Percentiles rank a stretch among this genome's conserved stretches.
Conservation (phyloP, 2,329 filamentous ascomycete species). For the Didymella keratinophila region DNA sequence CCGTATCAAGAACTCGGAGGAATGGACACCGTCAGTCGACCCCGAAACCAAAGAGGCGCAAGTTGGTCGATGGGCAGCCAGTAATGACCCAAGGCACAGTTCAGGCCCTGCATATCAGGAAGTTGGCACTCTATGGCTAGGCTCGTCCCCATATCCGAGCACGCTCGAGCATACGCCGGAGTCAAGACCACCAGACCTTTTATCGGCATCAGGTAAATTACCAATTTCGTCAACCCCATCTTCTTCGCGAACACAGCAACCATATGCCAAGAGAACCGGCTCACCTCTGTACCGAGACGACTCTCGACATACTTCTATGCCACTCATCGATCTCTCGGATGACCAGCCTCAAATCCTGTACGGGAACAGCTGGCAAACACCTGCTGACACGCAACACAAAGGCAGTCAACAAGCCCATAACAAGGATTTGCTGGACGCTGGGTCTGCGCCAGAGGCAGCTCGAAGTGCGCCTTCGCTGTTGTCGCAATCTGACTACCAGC, state of each 20-base stretch:
- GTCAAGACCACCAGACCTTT: neutral
- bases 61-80: constrained; percentile 35
- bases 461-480: neutral
- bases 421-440: neutral
- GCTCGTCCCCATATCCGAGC: constrained; percentile 1
- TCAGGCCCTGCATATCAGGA: neutral
- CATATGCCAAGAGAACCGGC: neutral
- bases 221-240: constrained; percentile 19
- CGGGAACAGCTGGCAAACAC: constrained; percentile 7
- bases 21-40: constrained; percentile 34
- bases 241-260: neutral
- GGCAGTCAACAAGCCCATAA: constrained; percentile 8
- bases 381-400: constrained; percentile 26
- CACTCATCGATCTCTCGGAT: constrained; percentile 22
- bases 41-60: constrained; percentile 22
- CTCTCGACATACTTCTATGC: neutral
- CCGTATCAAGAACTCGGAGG: constrained; percentile 67
- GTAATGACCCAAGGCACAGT: constrained; percentile 26
- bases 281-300: neutral
- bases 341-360: constrained; percentile 1
- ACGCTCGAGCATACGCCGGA: neutral
- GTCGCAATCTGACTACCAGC: neutral
- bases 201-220: constrained; percentile 29
- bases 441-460: neutral
- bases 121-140: neutral